Conservation (phyloP, 208 protist genomes). For the Acanthamoeba healyi region DNA sequence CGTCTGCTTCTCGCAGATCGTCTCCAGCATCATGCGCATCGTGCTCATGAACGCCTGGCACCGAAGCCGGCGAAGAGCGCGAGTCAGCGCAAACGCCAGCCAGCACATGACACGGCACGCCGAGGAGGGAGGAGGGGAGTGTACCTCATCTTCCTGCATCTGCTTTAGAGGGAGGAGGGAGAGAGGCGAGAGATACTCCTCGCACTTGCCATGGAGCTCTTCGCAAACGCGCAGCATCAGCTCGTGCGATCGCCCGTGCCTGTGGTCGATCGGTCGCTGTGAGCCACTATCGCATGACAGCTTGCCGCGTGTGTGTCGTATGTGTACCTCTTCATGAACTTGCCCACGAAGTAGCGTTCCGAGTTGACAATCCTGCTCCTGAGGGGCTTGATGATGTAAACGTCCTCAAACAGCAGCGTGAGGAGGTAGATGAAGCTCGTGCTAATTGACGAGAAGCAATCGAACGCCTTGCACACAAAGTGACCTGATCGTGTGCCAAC, state of each 20-base stretch:
- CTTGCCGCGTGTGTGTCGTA: no score
- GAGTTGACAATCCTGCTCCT: constrained; percentile 94
- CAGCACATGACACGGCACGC: no score
- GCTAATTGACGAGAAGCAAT: constrained; percentile 93
- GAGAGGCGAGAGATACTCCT: constrained; percentile 24
- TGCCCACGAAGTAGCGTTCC: constrained; percentile 93
- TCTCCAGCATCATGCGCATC: constrained; percentile 36
- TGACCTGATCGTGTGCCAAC: constrained; percentile 1
- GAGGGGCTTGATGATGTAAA: constrained; percentile 94
- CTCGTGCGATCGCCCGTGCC: constrained; percentile 28
- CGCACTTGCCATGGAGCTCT: constrained; percentile 57
- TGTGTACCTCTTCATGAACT: constrained; percentile 13
- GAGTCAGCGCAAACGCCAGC: no score
- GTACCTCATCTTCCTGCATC: constrained; percentile 55
- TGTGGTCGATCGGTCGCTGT: no score
- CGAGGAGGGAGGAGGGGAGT: neutral
- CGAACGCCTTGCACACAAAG: constrained; percentile 94
- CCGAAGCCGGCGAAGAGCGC: neutral
- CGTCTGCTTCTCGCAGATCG: constrained; percentile 50
- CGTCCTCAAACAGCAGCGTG: constrained; percentile 91
- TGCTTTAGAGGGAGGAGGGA: constrained; percentile 36
- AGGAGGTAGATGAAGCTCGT: constrained; percentile 91
- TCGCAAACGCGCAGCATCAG: neutral
- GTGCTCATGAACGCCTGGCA: neutral
- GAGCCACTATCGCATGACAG: no score